Percentiles rank a stretch among this genome's conserved stretches.
These are phyloP conservation scores for Laetiporus sulphureus DNA, from an alignment of 1,284 basidiomycete genomes.

Conservation along the genomic window DNA sequence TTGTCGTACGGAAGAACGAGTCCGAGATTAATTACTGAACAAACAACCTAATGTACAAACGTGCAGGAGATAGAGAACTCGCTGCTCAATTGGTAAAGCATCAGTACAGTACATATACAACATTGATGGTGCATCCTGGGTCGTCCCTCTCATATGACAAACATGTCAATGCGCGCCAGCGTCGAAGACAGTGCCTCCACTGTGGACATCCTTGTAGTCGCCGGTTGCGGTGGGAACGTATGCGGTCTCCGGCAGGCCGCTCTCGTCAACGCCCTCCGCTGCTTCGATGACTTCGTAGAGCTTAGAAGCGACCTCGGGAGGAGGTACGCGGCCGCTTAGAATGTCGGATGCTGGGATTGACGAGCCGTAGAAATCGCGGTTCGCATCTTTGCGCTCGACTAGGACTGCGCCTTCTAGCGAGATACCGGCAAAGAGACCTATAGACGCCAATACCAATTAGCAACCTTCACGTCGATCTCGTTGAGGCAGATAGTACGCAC, in stretches of 20 bases:
- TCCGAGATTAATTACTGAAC: too few relatives aligned
- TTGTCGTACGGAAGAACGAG: too few relatives aligned
- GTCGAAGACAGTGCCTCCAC: constrained; percentile 58
- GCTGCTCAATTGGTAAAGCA: too few relatives aligned
- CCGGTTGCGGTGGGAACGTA: constrained; percentile 72
- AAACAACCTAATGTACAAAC: too few relatives aligned
- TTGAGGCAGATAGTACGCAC: constrained; percentile 43
- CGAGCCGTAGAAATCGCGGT: constrained; percentile 93
- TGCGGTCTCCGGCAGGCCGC: constrained; percentile 69
- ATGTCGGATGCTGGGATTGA: constrained; percentile 87
- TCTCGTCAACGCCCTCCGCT: constrained; percentile 75
- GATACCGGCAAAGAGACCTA: constrained; percentile 92
- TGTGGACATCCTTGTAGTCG: constrained; percentile 45
- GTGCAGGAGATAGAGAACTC: too few relatives aligned
- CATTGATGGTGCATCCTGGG: too few relatives aligned
- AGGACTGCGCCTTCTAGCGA: constrained; percentile 93
- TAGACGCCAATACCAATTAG: constrained; percentile 9
- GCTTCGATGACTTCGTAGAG: constrained; percentile 96
- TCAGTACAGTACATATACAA: too few relatives aligned
- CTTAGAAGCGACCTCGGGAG: constrained; percentile 90
- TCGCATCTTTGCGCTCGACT: constrained; percentile 93
- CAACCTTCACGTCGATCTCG: neutral
- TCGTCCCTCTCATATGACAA: too few relatives aligned
- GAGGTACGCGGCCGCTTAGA: constrained; percentile 87
- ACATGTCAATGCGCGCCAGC: constrained; percentile 34